These are phyloP conservation scores for Lentinula aciculospora DNA, from an alignment of 768 basidiomycete genomes.

Conservation along the genomic window DNA sequence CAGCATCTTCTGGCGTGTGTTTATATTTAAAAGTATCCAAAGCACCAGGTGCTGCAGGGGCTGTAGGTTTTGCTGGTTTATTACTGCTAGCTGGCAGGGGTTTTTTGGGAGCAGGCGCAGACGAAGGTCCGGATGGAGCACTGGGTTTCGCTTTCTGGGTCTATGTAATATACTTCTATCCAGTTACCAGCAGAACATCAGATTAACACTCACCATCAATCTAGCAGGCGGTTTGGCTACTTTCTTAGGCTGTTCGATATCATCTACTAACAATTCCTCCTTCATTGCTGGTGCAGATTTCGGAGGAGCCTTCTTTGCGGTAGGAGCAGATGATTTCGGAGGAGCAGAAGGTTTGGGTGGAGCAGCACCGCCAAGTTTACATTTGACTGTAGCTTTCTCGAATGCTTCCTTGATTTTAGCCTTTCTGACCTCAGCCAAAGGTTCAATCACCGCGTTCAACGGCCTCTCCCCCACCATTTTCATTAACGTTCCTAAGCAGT, in stretches of 20 bases:
- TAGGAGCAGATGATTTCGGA: constrained; percentile 25
- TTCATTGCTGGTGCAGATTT: constrained; percentile 10
- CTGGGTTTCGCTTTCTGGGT: constrained; percentile 46
- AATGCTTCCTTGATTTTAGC: constrained; percentile 91
- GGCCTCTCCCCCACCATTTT: constrained; percentile 95
- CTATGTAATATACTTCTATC: constrained; percentile 16
- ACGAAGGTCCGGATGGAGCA: constrained; percentile 12
- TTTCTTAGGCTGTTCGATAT: constrained; percentile 24
- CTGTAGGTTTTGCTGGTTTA: constrained; percentile 39
- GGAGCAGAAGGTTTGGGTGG: constrained; percentile 32
- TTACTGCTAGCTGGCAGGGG: constrained; percentile 30
- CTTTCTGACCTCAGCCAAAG: constrained; percentile 81
- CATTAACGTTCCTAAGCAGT: constrained; percentile 84
- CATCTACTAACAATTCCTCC: constrained; percentile 16
- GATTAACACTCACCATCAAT: constrained; percentile 1
- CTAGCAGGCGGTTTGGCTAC: constrained; percentile 35
- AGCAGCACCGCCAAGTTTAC: constrained; percentile 58
- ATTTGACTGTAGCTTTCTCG: constrained; percentile 89
- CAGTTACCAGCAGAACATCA: not conserved
- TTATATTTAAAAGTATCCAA: constrained; percentile 89
- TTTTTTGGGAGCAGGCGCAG: constrained; percentile 38
- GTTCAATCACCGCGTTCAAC: constrained; percentile 81
- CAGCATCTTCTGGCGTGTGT: constrained; percentile 90
- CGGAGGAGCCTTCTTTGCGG: constrained; percentile 23
- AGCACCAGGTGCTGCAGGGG: constrained; percentile 42